Conservation (phyloP, 441 rosid species). For the Arabidopsis lyrata region DNA sequence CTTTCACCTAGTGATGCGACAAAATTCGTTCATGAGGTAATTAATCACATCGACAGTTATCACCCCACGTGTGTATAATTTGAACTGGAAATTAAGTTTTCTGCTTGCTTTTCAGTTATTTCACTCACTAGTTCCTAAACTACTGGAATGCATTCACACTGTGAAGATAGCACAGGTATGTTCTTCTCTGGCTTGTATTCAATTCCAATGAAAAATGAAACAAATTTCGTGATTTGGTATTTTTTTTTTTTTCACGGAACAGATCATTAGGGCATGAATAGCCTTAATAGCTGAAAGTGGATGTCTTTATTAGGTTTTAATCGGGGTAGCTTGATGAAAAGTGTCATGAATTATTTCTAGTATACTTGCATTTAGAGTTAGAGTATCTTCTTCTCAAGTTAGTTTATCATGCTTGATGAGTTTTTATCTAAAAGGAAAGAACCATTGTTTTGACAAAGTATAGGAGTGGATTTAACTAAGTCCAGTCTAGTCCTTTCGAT, state of each 20-base stretch:
- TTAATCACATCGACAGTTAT: constrained; percentile 4
- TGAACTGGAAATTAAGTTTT: constrained; percentile 23
- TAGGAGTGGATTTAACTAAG: background rate
- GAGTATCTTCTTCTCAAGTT: background rate
- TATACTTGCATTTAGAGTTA: background rate
- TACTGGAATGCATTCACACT: constrained; percentile 72
- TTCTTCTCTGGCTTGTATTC: constrained; percentile 20
- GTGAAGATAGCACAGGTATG: constrained; percentile 94
- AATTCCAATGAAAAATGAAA: background rate
- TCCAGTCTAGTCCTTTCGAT: background rate
- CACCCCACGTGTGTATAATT: constrained; percentile 9
- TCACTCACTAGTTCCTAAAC: constrained; percentile 59
- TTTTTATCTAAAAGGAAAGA: background rate
- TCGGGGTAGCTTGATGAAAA: constrained; percentile 5
- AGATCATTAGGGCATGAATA: background rate
- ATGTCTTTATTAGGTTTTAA: constrained; percentile 7
- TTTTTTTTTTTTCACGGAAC: background rate
- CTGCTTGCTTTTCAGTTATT: constrained; percentile 62
- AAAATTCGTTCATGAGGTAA: constrained; percentile 74
- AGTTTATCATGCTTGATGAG: background rate
- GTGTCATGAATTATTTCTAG: background rate
- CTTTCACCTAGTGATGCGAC: constrained; percentile 46
- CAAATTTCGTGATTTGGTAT: background rate
- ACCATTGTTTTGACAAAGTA: background rate
- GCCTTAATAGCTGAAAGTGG: background rate